These are phyloP conservation scores for Sporothrix luriei DNA, from an alignment of 2,329 filamentous ascomycete species.

Conservation along the genomic window DNA sequence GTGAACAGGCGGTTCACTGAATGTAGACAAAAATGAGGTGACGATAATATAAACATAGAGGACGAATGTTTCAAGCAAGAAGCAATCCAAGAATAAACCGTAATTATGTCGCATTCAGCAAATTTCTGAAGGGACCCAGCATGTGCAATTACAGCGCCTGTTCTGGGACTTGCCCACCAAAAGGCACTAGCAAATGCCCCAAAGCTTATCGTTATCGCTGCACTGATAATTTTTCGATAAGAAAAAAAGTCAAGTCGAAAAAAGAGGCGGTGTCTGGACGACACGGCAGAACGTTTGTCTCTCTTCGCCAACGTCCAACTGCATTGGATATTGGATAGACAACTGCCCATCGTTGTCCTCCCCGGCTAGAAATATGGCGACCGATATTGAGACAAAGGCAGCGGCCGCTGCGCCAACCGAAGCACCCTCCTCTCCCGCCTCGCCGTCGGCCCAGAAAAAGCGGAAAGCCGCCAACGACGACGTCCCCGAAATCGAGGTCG, in stretches of 20 bases:
- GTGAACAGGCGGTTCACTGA: neutral
- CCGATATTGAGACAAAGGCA: constrained; percentile 17
- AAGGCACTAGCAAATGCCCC: neutral
- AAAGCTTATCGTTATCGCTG: constrained; percentile 29
- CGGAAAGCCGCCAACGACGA: constrained; percentile 59
- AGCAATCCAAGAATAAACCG: neutral
- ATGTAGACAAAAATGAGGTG: too few relatives aligned
- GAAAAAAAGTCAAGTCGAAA: constrained; percentile 26
- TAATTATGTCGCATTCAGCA: too few relatives aligned
- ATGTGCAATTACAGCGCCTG: neutral
- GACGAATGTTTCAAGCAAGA: neutral
- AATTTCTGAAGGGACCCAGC: neutral
- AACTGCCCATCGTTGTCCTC: neutral
- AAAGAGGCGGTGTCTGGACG: neutral
- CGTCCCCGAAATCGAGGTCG: constrained; percentile 79
- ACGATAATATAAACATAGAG: too few relatives aligned
- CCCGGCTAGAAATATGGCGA: constrained; percentile 6
- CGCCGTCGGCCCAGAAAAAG: constrained; percentile 67
- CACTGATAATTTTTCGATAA: constrained; percentile 11
- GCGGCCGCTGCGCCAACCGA: neutral
- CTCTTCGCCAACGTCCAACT: neutral
- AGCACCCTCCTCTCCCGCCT: constrained; percentile 37
- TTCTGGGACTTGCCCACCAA: neutral
- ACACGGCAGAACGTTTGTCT: neutral
- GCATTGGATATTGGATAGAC: neutral